Percentiles rank a stretch among this genome's conserved stretches.
Evolutionary conservation across 2,329 filamentous ascomycete genomes (phyloP).

Genomic region (Macrophomina tecta): DNA sequence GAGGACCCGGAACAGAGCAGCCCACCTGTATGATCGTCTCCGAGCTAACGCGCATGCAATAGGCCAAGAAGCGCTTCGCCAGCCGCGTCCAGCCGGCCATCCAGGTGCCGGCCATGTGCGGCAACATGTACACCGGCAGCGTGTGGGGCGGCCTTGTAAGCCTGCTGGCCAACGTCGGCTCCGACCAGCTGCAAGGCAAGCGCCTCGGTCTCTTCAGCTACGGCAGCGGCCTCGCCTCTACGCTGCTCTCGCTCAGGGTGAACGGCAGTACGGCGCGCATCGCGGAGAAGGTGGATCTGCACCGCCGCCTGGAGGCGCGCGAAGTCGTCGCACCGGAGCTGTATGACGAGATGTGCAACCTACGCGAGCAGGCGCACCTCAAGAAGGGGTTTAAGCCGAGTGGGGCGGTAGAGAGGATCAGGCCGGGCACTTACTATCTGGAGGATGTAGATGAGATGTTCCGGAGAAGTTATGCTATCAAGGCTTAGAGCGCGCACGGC

Average conservation of each 20-base stretch:
- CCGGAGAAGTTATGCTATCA: conserved; percentile 56
- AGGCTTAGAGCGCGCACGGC: conserved; percentile 45
- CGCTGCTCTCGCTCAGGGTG: conserved; percentile 57
- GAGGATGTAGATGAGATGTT: conserved; percentile 58
- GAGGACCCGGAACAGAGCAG: neutral
- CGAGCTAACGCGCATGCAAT: too few relatives aligned
- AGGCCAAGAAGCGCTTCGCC: conserved; percentile 58
- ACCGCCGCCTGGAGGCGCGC: conserved; percentile 52
- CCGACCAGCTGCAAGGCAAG: conserved; percentile 54
- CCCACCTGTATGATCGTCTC: neutral
- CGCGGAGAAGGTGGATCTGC: conserved; percentile 54
- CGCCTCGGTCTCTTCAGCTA: conserved; percentile 60
- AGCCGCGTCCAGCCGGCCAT: conserved; percentile 56
- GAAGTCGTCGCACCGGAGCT: conserved; percentile 55
- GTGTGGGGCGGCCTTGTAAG: conserved; percentile 58
- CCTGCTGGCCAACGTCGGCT: conserved; percentile 53
- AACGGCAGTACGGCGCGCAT: conserved; percentile 54
- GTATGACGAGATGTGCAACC: conserved; percentile 61
- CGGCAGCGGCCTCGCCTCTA: conserved; percentile 58
- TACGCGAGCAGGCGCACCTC: conserved; percentile 57
- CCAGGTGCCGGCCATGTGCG: conserved; percentile 58
- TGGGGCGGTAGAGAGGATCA: conserved; percentile 51
- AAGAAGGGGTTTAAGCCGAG: conserved; percentile 56
- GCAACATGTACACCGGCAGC: conserved; percentile 62
- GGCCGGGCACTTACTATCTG: conserved; percentile 59